Conservation (phyloP, 2,329 filamentous ascomycete species). For the Setomelanomma holmii region DNA sequence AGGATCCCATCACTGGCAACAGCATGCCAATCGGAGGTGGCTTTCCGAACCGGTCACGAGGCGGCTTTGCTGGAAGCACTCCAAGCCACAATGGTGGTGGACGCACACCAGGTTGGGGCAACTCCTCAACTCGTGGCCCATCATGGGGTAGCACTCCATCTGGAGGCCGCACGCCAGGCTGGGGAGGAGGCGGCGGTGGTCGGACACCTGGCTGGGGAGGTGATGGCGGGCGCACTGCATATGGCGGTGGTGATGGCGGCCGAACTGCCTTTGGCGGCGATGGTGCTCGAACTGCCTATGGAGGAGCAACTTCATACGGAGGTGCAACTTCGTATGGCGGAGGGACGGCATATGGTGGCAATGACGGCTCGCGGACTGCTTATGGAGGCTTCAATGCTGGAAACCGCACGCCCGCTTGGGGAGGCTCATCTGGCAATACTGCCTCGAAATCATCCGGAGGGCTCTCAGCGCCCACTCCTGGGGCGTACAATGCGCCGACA, state of each 20-base stretch:
- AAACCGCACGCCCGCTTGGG: constrained; percentile 62
- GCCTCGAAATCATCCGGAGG: constrained; percentile 34
- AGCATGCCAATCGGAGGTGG: constrained; percentile 71
- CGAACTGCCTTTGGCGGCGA: constrained; percentile 51
- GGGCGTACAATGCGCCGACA: constrained; percentile 44
- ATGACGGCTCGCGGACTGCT: constrained; percentile 48
- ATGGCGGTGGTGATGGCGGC: constrained; percentile 46
- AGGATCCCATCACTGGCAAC: constrained; percentile 79
- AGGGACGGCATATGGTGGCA: constrained; percentile 51
- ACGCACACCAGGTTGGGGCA: constrained; percentile 46
- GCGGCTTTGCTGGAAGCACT: constrained; percentile 45
- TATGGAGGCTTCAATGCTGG: constrained; percentile 62
- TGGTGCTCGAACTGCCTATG: constrained; percentile 50
- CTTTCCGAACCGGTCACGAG: constrained; percentile 46
- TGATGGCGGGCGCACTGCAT: constrained; percentile 46
- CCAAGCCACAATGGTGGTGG: constrained; percentile 48
- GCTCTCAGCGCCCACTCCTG: constrained; percentile 41
- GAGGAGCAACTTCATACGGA: constrained; percentile 41
- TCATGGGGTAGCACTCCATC: constrained; percentile 55
- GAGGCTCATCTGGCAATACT: constrained; percentile 56
- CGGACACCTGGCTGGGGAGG: constrained; percentile 57
- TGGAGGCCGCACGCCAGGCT: constrained; percentile 53
- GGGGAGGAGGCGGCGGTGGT: constrained; percentile 53
- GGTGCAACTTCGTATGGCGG: constrained; percentile 55
- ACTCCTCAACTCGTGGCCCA: constrained; percentile 57